Percentiles rank a stretch among this genome's conserved stretches.
Conservation (phyloP, 2,329 filamentous ascomycete species). For the Pyrenophora graminea region DNA sequence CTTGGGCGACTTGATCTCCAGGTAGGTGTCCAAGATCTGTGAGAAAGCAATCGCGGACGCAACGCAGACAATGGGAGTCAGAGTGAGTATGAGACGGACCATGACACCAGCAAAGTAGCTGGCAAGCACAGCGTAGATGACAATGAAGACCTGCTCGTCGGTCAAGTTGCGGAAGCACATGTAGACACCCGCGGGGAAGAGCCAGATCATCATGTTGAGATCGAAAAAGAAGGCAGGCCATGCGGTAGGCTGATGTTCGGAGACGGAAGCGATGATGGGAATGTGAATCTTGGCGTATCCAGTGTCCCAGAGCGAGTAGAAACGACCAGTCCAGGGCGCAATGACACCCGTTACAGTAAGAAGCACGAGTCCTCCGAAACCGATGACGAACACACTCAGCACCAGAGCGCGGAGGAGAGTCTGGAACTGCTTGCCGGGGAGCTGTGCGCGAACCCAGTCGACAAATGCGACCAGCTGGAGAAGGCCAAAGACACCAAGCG, state of each 20-base stretch:
- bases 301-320: slow-evolving; percentile 99
- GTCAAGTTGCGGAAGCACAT: slow-evolving; percentile 92
- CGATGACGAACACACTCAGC: slow-evolving; percentile 72
- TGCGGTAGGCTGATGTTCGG: slow-evolving; percentile 96
- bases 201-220: slow-evolving; percentile 96
- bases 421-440: slow-evolving; percentile 92
- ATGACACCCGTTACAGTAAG: slow-evolving; percentile 86
- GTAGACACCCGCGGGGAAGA: slow-evolving; percentile 98
- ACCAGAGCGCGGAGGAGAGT: slow-evolving; percentile 80
- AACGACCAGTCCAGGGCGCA: slow-evolving; percentile 95
- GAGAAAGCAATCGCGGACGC: slow-evolving; percentile 88
- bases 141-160: slow-evolving; percentile 96
- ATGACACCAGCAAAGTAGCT: slow-evolving; percentile 99
- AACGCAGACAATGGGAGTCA: slow-evolving; percentile 95
- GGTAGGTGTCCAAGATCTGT: slow-evolving; percentile 83
- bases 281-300: slow-evolving; percentile 99
- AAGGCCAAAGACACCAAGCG: slow-evolving; percentile 92
- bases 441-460: slow-evolving; percentile 83
- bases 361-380: slow-evolving; percentile 75
- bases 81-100: slow-evolving; percentile 97
- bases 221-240: slow-evolving; percentile 99
- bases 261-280: slow-evolving; percentile 99
- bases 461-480: slow-evolving; percentile 92
- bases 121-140: slow-evolving; percentile 94
- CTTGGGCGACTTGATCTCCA: slow-evolving; percentile 67